A percentile compares a stretch with the other conserved stretches of the same genome.
phyloP scores from a whole-genome alignment of 345 rosid species.

The Zanthoxylum bungeanum region DNA sequence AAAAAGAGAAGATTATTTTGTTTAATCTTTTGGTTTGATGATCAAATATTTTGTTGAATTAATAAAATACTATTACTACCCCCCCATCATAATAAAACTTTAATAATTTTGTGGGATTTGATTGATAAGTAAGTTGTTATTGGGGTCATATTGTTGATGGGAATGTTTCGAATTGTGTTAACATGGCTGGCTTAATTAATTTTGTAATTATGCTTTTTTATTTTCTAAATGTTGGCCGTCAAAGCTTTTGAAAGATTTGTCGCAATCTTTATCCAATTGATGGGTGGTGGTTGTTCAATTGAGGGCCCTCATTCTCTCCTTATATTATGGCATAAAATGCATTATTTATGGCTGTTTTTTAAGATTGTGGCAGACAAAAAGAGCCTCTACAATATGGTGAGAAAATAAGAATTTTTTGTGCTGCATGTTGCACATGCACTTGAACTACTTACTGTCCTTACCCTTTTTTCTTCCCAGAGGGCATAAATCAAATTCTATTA shows the following conservation, averaged over 20 bases:
- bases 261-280: slow-evolving; percentile 23
- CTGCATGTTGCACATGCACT: slow-evolving; percentile 20
- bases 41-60: too few relatives aligned
- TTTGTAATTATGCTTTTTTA: background rate
- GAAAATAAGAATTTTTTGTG: background rate
- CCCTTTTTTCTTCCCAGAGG: background rate
- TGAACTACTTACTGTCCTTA: background rate
- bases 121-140: background rate
- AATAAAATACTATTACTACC: background rate
- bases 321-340: slow-evolving; percentile 27
- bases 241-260: slow-evolving; percentile 10
- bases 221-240: slow-evolving; percentile 7
- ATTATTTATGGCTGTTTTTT: slow-evolving; percentile 6
- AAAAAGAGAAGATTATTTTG: background rate
- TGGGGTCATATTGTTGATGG: too few relatives aligned
- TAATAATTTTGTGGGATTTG: background rate
- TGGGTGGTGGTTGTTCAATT: background rate
- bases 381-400: slow-evolving; percentile 18
- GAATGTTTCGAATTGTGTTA: slow-evolving; percentile 22
- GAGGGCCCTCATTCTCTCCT: slow-evolving; percentile 27
- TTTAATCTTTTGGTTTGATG: background rate
- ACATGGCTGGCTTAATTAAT: background rate
- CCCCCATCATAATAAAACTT: background rate
- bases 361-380: slow-evolving; percentile 52
- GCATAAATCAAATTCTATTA: background rate